These are phyloP conservation scores for Phytophthora sansomeana DNA, from an alignment of 352 stramenopile genomes.

Conservation along the genomic window DNA sequence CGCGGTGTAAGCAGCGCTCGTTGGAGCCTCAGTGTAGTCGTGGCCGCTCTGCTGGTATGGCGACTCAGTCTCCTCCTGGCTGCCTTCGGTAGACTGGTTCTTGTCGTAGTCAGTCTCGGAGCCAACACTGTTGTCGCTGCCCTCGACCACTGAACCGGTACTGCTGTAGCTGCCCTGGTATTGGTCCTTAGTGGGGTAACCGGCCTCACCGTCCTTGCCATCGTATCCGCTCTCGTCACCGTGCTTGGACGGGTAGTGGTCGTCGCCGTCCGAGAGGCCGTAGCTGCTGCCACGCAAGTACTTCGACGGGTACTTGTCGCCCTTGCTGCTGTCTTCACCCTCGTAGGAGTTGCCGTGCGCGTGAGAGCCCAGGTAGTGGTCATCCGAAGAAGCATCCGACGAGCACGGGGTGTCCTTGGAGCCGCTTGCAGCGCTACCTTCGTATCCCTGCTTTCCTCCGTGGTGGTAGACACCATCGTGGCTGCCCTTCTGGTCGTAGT, in stretches of 20 bases:
- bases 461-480: not conserved
- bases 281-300: slow-evolving; percentile 30
- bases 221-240: slow-evolving; percentile 3
- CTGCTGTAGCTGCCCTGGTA: slow-evolving; percentile 24
- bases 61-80: slow-evolving; percentile 14
- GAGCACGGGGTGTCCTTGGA: slow-evolving; percentile 15
- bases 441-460: slow-evolving; percentile 3
- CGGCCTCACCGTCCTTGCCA: slow-evolving; percentile 1
- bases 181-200: slow-evolving; percentile 7
- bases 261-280: not conserved
- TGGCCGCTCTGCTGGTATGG: slow-evolving; percentile 2
- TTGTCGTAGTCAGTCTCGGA: slow-evolving; percentile 9
- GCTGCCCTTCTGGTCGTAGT: too few species aligned
- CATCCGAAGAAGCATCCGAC: slow-evolving; percentile 16
- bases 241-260: slow-evolving; percentile 6
- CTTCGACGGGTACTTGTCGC: slow-evolving; percentile 26
- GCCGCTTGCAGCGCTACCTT: slow-evolving; percentile 3
- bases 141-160: not conserved
- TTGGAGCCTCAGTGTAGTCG: slow-evolving; percentile 4
- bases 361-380: slow-evolving; percentile 4
- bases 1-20: slow-evolving; percentile 1
- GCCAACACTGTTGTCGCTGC: slow-evolving; percentile 6
- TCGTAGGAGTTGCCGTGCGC: slow-evolving; percentile 1
- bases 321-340: slow-evolving; percentile 2
- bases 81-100: not conserved